phyloP scores from a whole-genome alignment of 1,284 basidiomycete genomes.

The Trichosporon ovoides region DNA sequence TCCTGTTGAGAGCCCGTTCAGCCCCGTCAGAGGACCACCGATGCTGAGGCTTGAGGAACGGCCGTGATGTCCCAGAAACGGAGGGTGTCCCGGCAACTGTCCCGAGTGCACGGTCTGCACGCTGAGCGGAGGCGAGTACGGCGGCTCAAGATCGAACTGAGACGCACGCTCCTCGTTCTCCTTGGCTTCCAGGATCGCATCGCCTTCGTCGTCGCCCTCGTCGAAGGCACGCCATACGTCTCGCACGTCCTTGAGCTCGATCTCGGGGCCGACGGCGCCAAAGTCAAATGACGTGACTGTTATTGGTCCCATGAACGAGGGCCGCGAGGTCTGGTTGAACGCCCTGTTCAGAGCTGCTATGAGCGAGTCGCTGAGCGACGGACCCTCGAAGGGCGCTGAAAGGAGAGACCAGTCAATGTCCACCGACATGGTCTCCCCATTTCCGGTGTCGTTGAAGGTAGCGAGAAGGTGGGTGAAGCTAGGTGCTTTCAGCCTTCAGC shows the following conservation, averaged over 20 bases:
- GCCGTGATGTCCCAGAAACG: neutral
- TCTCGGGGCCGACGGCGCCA: slow-evolving; percentile 72
- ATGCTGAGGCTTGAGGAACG: neutral
- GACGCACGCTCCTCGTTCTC: neutral
- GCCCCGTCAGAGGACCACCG: neutral
- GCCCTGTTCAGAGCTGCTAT: slow-evolving; percentile 75
- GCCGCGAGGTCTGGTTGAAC: slow-evolving; percentile 63
- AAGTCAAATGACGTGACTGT: slow-evolving; percentile 80
- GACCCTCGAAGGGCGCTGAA: slow-evolving; percentile 28
- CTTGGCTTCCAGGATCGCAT: slow-evolving; percentile 23
- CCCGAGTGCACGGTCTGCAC: slow-evolving; percentile 1
- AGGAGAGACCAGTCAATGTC: slow-evolving; percentile 56
- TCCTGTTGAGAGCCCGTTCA: neutral
- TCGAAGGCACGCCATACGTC: slow-evolving; percentile 90
- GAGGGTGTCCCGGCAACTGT: neutral
- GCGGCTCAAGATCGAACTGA: neutral
- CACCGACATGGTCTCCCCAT: slow-evolving; percentile 48
- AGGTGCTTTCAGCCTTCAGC: no score
- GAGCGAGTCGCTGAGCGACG: slow-evolving; percentile 64
- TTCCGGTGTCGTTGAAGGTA: neutral
- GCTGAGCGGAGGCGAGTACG: neutral
- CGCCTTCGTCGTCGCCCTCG: slow-evolving; percentile 67
- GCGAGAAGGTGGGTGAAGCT: no score
- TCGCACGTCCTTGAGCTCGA: slow-evolving; percentile 83
- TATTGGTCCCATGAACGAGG: slow-evolving; percentile 90